A percentile compares a stretch with the other conserved stretches of the same genome.
Evolutionary conservation across 495 filamentous ascomycete genomes (phyloP).

Genomic region (Neurospora tetraspora): DNA sequence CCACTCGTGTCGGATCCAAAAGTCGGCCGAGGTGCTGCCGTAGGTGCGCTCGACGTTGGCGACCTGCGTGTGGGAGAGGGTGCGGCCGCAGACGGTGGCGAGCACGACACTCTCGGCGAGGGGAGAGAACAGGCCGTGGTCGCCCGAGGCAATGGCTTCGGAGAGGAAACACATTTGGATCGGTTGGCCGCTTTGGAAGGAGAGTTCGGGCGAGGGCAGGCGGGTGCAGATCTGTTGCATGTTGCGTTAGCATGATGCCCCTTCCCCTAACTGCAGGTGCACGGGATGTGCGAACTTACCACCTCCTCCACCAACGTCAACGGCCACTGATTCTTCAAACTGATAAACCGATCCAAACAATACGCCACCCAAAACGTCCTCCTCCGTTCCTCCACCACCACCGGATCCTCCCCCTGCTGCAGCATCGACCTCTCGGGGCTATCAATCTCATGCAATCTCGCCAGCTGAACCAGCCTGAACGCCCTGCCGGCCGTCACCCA

Average conservation of each 20-base stretch:
- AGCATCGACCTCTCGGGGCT: slow-evolving; percentile 11
- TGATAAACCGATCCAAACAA: slow-evolving; percentile 42
- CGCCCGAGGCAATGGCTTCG: slow-evolving; percentile 30
- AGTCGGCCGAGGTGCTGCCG: slow-evolving; percentile 19
- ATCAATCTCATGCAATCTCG: slow-evolving; percentile 42
- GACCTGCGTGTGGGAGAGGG: slow-evolving; percentile 34
- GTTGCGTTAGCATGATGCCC: background rate
- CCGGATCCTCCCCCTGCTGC: slow-evolving; percentile 13
- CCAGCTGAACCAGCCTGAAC: slow-evolving; percentile 42
- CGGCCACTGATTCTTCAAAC: slow-evolving; percentile 35
- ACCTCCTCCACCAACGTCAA: slow-evolving; percentile 41
- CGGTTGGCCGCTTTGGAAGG: slow-evolving; percentile 42
- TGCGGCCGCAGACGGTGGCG: slow-evolving; percentile 38
- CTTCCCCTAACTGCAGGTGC: too few species aligned
- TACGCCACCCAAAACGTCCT: slow-evolving; percentile 49
- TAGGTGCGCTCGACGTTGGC: slow-evolving; percentile 16
- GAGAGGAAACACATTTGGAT: slow-evolving; percentile 32
- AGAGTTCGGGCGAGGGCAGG: slow-evolving; percentile 37
- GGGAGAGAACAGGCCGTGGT: slow-evolving; percentile 26
- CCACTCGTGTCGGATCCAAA: slow-evolving; percentile 41
- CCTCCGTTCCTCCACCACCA: slow-evolving; percentile 38
- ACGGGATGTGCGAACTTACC: too few species aligned
- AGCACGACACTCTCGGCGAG: slow-evolving; percentile 40
- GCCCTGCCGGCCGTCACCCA: slow-evolving; percentile 46
- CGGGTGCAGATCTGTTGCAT: slow-evolving; percentile 29